Conservation (phyloP, 2,329 filamentous ascomycete species). For the Ceratocystis harringtonii region DNA sequence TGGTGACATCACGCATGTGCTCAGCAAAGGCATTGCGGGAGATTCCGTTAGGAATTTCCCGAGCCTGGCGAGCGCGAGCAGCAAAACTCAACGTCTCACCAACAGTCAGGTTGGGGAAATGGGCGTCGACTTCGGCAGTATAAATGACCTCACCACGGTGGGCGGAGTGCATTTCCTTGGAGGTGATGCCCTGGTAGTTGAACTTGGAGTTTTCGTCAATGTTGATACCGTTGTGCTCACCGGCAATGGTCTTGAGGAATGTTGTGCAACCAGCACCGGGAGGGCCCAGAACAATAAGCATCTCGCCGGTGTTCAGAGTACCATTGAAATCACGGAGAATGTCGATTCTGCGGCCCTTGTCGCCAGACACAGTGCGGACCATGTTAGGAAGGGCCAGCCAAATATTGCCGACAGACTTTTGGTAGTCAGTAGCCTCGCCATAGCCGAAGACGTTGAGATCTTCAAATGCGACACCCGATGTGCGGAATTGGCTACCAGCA, state of each 20-base stretch:
- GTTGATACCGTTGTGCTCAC: slow-evolving; percentile 67
- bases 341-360: slow-evolving; percentile 44
- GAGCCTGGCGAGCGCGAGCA: slow-evolving; percentile 52
- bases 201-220: slow-evolving; percentile 56
- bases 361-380: slow-evolving; percentile 36
- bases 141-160: slow-evolving; percentile 81
- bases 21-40: slow-evolving; percentile 39
- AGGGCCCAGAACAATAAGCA: slow-evolving; percentile 60
- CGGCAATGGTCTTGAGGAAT: slow-evolving; percentile 69
- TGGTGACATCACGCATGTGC: slow-evolving; percentile 54
- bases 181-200: slow-evolving; percentile 63
- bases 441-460: slow-evolving; percentile 55
- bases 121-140: slow-evolving; percentile 69
- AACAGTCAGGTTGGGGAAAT: slow-evolving; percentile 63
- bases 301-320: slow-evolving; percentile 54
- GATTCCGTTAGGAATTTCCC: slow-evolving; percentile 43
- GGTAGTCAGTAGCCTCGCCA: slow-evolving; percentile 53
- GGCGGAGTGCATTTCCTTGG: slow-evolving; percentile 59
- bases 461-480: slow-evolving; percentile 49
- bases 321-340: slow-evolving; percentile 56
- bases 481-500: slow-evolving; percentile 42
- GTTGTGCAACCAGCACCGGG: slow-evolving; percentile 67
- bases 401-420: slow-evolving; percentile 50
- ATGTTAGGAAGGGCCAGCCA: slow-evolving; percentile 36
- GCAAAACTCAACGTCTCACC: slow-evolving; percentile 69